These are phyloP conservation scores for Perkinsus chesapeaki DNA, from an alignment of 169 alveolate species.

Conservation along the genomic window DNA sequence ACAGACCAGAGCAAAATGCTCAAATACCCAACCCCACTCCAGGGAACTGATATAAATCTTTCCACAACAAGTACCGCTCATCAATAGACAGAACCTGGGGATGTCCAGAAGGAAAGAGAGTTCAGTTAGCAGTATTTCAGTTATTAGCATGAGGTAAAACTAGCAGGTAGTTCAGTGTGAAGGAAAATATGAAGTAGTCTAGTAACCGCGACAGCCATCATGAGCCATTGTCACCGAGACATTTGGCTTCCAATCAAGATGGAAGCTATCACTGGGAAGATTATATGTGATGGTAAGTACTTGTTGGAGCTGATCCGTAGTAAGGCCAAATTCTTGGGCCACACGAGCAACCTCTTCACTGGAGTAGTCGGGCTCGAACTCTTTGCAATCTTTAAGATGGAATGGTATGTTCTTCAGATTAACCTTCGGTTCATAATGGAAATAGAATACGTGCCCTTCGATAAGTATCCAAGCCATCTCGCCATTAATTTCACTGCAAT, in stretches of 20 bases:
- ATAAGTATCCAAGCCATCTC: neutral
- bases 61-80: neutral
- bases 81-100: neutral
- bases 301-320: neutral
- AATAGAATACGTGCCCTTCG: no score
- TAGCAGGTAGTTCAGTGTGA: no score
- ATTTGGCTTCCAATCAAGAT: neutral
- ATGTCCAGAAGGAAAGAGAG: neutral
- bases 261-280: neutral
- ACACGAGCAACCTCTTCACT: neutral
- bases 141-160: no score
- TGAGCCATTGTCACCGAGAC: neutral
- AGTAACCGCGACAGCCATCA: neutral
- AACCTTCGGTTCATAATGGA: neutral
- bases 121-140: neutral
- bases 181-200: neutral
- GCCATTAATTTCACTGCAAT: neutral
- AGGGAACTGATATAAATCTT: no score
- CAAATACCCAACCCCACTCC: neutral
- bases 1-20: neutral
- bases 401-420: neutral
- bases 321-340: no score
- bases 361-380: neutral
- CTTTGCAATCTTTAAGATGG: neutral
- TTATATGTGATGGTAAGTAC: neutral